Conservation (phyloP, 768 basidiomycete species). For the Mycena alexandri region DNA sequence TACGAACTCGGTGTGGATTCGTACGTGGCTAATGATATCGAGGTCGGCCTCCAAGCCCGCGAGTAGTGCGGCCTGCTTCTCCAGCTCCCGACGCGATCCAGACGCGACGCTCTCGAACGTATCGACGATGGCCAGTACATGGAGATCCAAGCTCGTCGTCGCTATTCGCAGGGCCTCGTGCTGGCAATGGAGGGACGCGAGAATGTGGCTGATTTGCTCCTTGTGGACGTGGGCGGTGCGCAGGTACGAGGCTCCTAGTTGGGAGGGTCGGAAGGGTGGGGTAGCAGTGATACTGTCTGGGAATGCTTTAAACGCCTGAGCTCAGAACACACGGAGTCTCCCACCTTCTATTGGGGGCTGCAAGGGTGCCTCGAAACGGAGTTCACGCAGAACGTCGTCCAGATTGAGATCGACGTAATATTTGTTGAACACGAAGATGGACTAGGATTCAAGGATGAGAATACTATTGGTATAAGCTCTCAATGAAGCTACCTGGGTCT, state of each 20-base stretch:
- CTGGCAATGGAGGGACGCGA: constrained; percentile 71
- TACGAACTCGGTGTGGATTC: constrained; percentile 82
- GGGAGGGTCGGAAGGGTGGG: constrained; percentile 78
- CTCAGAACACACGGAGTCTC: constrained; percentile 21
- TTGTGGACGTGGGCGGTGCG: constrained; percentile 74
- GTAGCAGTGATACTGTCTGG: constrained; percentile 74
- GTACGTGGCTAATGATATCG: constrained; percentile 74
- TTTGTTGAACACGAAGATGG: constrained; percentile 89
- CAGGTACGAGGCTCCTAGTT: constrained; percentile 75
- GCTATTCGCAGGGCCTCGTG: constrained; percentile 80
- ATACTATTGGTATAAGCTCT: background rate
- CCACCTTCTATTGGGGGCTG: constrained; percentile 82
- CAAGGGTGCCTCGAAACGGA: constrained; percentile 70
- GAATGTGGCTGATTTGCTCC: constrained; percentile 67
- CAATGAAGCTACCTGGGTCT: constrained; percentile 72
- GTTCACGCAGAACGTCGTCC: constrained; percentile 72
- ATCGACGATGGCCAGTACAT: constrained; percentile 78
- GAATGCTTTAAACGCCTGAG: constrained; percentile 10
- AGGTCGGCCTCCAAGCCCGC: constrained; percentile 77
- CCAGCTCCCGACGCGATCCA: constrained; percentile 72
- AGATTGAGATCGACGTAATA: constrained; percentile 79
- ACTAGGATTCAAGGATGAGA: constrained; percentile 48
- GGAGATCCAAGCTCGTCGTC: constrained; percentile 76
- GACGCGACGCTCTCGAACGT: constrained; percentile 74
- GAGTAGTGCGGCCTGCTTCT: constrained; percentile 74